Base-by-base conservation (phyloP, 805 yeast species). In the Nadsonia fulvescens region DNA sequence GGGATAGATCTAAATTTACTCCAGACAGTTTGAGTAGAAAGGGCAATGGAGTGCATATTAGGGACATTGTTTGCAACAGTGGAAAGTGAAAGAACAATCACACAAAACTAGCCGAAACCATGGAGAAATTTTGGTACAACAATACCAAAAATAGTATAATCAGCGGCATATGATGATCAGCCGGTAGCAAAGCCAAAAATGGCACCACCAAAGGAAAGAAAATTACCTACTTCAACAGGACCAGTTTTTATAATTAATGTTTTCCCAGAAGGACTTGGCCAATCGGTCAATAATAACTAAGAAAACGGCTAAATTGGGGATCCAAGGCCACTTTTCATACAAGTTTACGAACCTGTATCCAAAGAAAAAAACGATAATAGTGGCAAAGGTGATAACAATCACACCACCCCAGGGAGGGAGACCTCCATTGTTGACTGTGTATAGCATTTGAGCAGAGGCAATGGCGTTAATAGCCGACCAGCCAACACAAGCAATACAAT, bases 391-490 rank as follows among this genome's bases (percentile, higher is more conserved):
- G 38, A 81, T 55, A 31, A 81, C 63, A 28, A 81, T 40, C 51
- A 86, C 72, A 17, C 86, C 93, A 19, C 81, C 93, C 86, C 91
- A 77, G 21, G 83, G 75, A 20, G 93, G 93, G 37, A 72, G 53
- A 15, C 53, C 50, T 20, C 50, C 51, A 36, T 48, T 56, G 56
- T 78, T 77, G 32, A 81, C 71, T 44, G 73, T 66, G 51, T 71
- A 67, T 32, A 79, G 56, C 30, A 79, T 54, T 47, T 76, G 83
- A 12, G 92, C 91, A 17, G 83, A 70, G 15, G 79, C 71, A 65
- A 79, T 74, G 35, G 74, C 76, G 51, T 81, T 81, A 23, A 78
- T 82, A 6, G 91, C 78, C 51, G 86, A 77, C 93, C 93, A 81
- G 42, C 94, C 93, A 28, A 78, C 66, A 63, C 91, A 76, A 12